A percentile compares a stretch with the other conserved stretches of the same genome.
Conservation (phyloP, 2,329 filamentous ascomycete genomes). For the Cordyceps farinosa region DNA sequence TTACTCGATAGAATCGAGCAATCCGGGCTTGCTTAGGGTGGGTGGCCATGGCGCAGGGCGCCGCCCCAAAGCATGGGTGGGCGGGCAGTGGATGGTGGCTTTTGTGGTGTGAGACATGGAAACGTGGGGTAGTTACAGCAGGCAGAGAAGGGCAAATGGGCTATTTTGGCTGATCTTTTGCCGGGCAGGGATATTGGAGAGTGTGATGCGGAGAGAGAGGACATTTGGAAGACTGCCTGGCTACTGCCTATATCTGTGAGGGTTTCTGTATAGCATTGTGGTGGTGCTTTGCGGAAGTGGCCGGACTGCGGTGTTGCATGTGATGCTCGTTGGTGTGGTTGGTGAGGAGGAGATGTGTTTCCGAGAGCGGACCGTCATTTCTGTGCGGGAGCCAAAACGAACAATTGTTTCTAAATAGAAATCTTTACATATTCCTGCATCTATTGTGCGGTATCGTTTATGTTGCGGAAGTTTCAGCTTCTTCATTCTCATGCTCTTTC, state of each 20-base stretch:
- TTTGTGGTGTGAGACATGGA: not conserved
- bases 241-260: not conserved
- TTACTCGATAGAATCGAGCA: slow-evolving; percentile 17
- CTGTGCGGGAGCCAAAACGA: too few relatives aligned
- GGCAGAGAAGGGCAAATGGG: not conserved
- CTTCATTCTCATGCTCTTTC: too few relatives aligned
- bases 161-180: not conserved
- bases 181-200: not conserved
- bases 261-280: not conserved
- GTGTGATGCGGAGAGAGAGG: not conserved
- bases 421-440: too few relatives aligned
- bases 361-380: too few relatives aligned
- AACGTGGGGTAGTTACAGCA: not conserved
- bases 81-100: not conserved
- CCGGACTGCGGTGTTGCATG: not conserved
- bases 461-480: too few relatives aligned
- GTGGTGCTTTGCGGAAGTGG: slow-evolving; percentile 1
- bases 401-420: too few relatives aligned
- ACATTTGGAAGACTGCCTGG: not conserved
- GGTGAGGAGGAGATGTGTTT: too few relatives aligned
- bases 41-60: not conserved
- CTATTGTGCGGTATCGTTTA: too few relatives aligned
- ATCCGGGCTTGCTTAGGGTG: not conserved
- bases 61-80: too few relatives aligned
- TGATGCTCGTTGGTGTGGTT: not conserved